These are phyloP conservation scores for Geotrichum ghanense DNA, from an alignment of 805 yeast species.

Conservation along the genomic window DNA sequence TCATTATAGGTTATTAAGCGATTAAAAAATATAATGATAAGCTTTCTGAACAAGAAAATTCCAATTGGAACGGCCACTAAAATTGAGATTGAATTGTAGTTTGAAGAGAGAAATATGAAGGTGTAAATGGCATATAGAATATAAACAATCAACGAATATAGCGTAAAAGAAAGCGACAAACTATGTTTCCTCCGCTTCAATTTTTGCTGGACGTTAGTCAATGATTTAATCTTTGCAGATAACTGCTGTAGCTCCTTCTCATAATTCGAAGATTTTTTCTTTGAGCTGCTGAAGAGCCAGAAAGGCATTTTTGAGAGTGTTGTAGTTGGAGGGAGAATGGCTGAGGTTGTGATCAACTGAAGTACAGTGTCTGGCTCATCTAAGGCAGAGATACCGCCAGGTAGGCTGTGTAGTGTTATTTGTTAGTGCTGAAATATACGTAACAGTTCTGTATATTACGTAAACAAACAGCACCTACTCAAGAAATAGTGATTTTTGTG, in stretches of 20 bases:
- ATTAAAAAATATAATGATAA: conserved; percentile 11
- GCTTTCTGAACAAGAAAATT: conserved; percentile 11
- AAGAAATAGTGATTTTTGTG: too few species aligned
- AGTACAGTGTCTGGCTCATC: too few species aligned
- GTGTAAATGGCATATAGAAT: background rate
- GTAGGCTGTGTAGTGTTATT: too few species aligned
- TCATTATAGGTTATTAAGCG: conserved; percentile 18
- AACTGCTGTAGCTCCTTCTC: background rate
- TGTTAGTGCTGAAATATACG: too few species aligned
- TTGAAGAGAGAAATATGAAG: background rate
- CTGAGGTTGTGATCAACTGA: too few species aligned
- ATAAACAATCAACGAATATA: background rate
- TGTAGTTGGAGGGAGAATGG: too few species aligned
- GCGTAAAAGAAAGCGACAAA: background rate
- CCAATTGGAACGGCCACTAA: conserved; percentile 11
- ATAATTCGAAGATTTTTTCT: background rate
- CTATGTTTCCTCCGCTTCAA: background rate
- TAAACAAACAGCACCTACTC: too few species aligned
- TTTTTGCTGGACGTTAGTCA: background rate
- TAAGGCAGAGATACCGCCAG: too few species aligned
- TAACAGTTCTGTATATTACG: too few species aligned
- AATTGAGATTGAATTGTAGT: conserved; percentile 2
- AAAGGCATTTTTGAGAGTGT: background rate
- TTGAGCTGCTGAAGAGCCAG: background rate
- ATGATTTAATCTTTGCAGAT: background rate